phyloP scores from a whole-genome alignment of 2,329 filamentous ascomycete species.

The Exophiala oligosperma region DNA sequence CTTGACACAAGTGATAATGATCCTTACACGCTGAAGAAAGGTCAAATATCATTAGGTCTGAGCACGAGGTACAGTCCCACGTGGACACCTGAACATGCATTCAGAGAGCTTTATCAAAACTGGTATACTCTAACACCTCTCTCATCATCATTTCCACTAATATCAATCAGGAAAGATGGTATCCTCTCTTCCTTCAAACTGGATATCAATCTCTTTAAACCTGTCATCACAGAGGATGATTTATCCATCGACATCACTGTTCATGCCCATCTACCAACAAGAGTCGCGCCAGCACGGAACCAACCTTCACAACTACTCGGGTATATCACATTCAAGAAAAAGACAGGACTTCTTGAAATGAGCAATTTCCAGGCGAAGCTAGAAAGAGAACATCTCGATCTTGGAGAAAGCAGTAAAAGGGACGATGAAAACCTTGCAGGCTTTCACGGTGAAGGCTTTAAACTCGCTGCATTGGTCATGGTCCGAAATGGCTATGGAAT shows the following conservation, averaged over 20 bases:
- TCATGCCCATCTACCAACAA: neutral
- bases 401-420: slow-evolving; percentile 22
- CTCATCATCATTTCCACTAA: neutral
- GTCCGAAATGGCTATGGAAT: slow-evolving; percentile 25
- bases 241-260: slow-evolving; percentile 13
- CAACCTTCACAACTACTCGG: slow-evolving; percentile 18
- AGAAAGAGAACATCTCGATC: slow-evolving; percentile 9
- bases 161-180: slow-evolving; percentile 20
- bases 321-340: slow-evolving; percentile 28
- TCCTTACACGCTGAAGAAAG: neutral
- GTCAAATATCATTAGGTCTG: neutral
- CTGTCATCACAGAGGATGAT: slow-evolving; percentile 2
- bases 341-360: slow-evolving; percentile 24
- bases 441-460: slow-evolving; percentile 33
- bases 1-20: neutral
- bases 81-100: slow-evolving; percentile 20
- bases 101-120: slow-evolving; percentile 26
- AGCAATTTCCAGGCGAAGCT: slow-evolving; percentile 30
- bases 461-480: slow-evolving; percentile 32
- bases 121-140: slow-evolving; percentile 9
- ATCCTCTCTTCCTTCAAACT: slow-evolving; percentile 18
- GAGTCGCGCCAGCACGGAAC: neutral
- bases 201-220: slow-evolving; percentile 4
- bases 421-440: slow-evolving; percentile 22
- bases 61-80: slow-evolving; percentile 6